phyloP scores from a whole-genome alignment of 2,329 filamentous ascomycete species.

The Cyanodermella asteris region DNA sequence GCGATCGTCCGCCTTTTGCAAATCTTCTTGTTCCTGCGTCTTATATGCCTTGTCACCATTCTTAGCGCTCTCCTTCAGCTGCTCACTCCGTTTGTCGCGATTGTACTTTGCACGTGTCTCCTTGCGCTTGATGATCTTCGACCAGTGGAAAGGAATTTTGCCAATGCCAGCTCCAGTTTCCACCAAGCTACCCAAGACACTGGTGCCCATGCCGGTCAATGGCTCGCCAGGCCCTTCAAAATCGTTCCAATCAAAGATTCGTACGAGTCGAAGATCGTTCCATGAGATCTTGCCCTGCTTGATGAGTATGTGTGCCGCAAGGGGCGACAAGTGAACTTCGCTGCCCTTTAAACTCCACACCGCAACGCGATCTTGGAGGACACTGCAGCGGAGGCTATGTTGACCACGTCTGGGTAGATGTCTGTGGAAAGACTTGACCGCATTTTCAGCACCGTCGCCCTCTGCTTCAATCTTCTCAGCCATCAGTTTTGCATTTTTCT shows the following conservation, averaged over 20 bases:
- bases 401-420: conserved; percentile 13
- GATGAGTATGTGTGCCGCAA: conserved; percentile 31
- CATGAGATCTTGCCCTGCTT: conserved; percentile 30
- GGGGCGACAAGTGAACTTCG: conserved; percentile 24
- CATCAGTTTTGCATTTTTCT: conserved; percentile 14
- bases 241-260: conserved; percentile 29
- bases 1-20: conserved; percentile 1
- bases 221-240: conserved; percentile 33
- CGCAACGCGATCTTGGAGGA: conserved; percentile 25
- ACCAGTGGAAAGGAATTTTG: conserved; percentile 25
- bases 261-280: conserved; percentile 24
- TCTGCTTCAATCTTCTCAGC: conserved; percentile 16
- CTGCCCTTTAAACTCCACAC: conserved; percentile 29
- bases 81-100: too few species aligned
- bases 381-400: conserved; percentile 15
- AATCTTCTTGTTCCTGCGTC: conserved; percentile 3
- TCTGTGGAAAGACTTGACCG: conserved; percentile 20
- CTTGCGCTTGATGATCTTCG: conserved; percentile 23
- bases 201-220: conserved; percentile 26
- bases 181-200: conserved; percentile 21
- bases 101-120: conserved; percentile 22
- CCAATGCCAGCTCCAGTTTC: conserved; percentile 27
- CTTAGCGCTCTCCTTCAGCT: conserved; percentile 9
- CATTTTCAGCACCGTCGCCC: conserved; percentile 17
- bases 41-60: conserved; percentile 5